Base-by-base conservation (phyloP, 257 asterid genomes). In the Phtheirospermum japonicum region DNA sequence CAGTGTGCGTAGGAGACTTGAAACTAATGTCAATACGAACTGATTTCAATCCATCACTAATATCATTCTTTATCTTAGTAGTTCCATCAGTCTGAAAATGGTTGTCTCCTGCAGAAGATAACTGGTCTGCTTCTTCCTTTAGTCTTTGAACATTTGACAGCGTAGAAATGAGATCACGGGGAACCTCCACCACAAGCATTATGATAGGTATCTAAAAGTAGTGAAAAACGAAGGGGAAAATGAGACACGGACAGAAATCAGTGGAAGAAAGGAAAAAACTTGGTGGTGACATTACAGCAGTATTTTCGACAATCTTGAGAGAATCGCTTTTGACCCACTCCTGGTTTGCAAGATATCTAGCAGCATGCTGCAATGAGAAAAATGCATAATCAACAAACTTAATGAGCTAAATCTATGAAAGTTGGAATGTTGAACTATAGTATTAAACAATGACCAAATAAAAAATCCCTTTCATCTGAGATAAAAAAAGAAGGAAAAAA, bases 311-410 rank as follows among this genome's bases (percentile, higher is more conserved):
- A 71, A 93, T 89, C 93, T 93, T 93, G 86, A 93, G 99, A 71
- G 99, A 93, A 78, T 93, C 99, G 76, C 91, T 93, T 82, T 93
- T 93, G 74, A 93, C 99, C 99, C 99, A 93, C 77, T 93, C 99
- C 87, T 87, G 97, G 74, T 93, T 93, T 14, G 97, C 95, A 52
- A 93, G 96, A 77, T 93, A 93, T 71, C 99, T 87, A 72, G 99
- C 99, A 59, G 99, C 99, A 77, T 93, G 99, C 99, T 93, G 87
- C 73, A 81, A 73, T 62, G 66, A 59, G 69, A 69, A 60, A n/a
- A 71, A 67, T 16, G 70, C 61, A 70, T 20, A 45, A 68, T 63
- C 60, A 77, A 69, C 43, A 66, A 17, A 52, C 32, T 52, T 37
- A 69, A 50, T 9, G 67, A 70, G 50, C 54, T 48, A 70, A 53